A percentile compares a stretch with the other conserved stretches of the same genome.
Conservation (phyloP, 75 land plant genomes). For the Pinus taeda region DNA sequence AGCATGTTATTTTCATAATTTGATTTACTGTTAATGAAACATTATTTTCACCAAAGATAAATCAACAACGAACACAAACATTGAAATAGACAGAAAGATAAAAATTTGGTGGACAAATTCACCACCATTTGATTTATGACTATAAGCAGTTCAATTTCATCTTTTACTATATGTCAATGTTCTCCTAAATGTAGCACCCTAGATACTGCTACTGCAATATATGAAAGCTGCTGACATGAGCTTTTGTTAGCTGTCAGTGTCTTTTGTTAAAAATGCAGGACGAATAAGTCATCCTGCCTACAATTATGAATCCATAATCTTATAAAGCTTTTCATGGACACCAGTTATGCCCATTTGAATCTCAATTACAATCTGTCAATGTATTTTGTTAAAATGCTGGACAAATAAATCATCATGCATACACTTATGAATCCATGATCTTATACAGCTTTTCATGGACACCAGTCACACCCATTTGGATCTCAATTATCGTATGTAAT, state of each 20-base stretch:
- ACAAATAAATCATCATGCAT: background rate
- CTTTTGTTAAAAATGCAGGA: conserved; percentile 36
- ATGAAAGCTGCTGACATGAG: too few species aligned
- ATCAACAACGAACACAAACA: too few species aligned
- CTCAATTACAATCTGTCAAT: conserved; percentile 90
- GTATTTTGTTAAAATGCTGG: conserved; percentile 44
- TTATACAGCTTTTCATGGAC: conserved; percentile 95
- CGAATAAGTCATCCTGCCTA: background rate
- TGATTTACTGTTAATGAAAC: too few species aligned
- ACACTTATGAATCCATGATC: conserved; percentile 50
- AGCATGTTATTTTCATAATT: too few species aligned
- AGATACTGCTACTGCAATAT: too few species aligned
- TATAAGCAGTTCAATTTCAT: too few species aligned
- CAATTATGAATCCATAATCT: conserved; percentile 55
- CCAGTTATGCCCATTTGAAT: conserved; percentile 97
- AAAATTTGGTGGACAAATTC: too few species aligned
- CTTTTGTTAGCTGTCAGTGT: conserved; percentile 50
- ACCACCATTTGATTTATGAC: too few species aligned
- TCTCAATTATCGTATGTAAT: conserved; percentile 91
- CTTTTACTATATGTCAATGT: too few species aligned
- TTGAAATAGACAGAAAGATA: too few species aligned
- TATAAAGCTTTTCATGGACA: conserved; percentile 91
- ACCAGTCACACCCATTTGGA: conserved; percentile 96
- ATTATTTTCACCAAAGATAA: too few species aligned
- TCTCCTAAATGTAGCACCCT: too few species aligned